A percentile compares a stretch with the other conserved stretches of the same genome.
Conservation (phyloP, 495 filamentous ascomycete species). For the Hypoxylon lienhwacheense region DNA sequence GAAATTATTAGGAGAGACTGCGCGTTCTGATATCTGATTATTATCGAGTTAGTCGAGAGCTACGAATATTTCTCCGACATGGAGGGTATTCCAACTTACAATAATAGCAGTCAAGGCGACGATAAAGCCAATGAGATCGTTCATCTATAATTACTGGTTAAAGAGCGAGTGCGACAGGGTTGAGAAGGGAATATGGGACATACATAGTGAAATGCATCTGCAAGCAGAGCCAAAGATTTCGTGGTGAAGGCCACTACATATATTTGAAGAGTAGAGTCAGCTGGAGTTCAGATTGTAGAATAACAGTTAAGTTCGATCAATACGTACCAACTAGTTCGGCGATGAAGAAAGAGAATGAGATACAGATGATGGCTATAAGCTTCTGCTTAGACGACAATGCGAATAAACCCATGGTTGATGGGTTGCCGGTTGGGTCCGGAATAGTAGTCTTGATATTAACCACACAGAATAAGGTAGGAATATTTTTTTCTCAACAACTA, state of each 20-base stretch:
- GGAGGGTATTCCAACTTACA: conserved; percentile 45
- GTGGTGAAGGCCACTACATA: conserved; percentile 76
- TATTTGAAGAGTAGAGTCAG: conserved; percentile 17
- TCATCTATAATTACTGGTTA: conserved; percentile 59
- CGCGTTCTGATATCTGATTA: conserved; percentile 48
- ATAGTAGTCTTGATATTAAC: neutral
- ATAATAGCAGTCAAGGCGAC: conserved; percentile 85
- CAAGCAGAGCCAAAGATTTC: conserved; percentile 85
- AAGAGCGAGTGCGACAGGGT: no score
- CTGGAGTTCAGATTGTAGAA: neutral
- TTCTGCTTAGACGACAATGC: conserved; percentile 51
- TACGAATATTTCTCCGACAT: neutral
- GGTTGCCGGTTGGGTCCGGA: neutral
- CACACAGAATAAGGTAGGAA: no score
- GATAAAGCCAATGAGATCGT: conserved; percentile 83
- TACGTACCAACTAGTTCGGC: conserved; percentile 72
- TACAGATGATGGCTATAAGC: conserved; percentile 76
- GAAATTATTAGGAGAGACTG: conserved; percentile 44
- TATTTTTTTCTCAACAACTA: no score
- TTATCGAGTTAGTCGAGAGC: neutral
- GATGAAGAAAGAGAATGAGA: conserved; percentile 81
- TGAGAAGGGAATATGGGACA: conserved; percentile 16
- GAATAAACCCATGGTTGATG: conserved; percentile 34
- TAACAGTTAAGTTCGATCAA: neutral
- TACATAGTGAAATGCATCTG: conserved; percentile 96